phyloP scores from a whole-genome alignment of 2,329 filamentous ascomycete species.

The Pseudogymnoascus sp. region DNA sequence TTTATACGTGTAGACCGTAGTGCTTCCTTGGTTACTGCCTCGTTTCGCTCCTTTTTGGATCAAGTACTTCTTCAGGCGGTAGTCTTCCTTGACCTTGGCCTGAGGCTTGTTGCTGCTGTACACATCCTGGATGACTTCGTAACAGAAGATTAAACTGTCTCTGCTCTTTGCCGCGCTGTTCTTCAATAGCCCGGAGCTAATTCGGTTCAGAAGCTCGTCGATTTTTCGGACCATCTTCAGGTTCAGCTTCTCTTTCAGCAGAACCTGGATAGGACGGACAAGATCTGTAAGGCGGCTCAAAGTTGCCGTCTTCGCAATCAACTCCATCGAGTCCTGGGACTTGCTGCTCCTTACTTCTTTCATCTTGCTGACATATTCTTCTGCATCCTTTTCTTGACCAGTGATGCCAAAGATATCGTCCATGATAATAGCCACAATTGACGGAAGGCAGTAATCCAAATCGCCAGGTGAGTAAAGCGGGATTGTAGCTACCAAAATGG shows the following conservation, averaged over 20 bases:
- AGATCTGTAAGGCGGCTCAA: conserved; percentile 66
- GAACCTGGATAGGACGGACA: conserved; percentile 66
- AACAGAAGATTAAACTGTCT: conserved; percentile 88
- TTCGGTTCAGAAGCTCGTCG: conserved; percentile 76
- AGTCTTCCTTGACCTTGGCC: conserved; percentile 49
- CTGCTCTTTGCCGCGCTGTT: conserved; percentile 72
- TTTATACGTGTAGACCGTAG: conserved; percentile 78
- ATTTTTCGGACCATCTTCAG: conserved; percentile 79
- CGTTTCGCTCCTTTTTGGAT: conserved; percentile 73
- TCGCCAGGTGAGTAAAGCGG: conserved; percentile 72
- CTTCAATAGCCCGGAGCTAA: conserved; percentile 73
- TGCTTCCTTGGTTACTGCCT: conserved; percentile 61
- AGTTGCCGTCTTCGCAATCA: conserved; percentile 76
- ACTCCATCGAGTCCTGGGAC: conserved; percentile 94
- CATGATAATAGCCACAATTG: conserved; percentile 81
- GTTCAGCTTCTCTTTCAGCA: conserved; percentile 79
- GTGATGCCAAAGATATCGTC: conserved; percentile 92
- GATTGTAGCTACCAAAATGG: conserved; percentile 69
- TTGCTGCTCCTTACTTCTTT: conserved; percentile 98
- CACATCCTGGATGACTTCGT: conserved; percentile 83
- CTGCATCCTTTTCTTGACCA: conserved; percentile 93
- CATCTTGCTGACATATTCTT: conserved; percentile 91
- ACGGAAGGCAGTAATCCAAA: conserved; percentile 75
- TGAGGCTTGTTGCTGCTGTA: conserved; percentile 56
- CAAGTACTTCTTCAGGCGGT: conserved; percentile 63